Evolutionary conservation across 768 basidiomycete genomes (phyloP), one percentile per base, ranked within the genome.

Genomic region (Trametes gibbosa): DNA sequence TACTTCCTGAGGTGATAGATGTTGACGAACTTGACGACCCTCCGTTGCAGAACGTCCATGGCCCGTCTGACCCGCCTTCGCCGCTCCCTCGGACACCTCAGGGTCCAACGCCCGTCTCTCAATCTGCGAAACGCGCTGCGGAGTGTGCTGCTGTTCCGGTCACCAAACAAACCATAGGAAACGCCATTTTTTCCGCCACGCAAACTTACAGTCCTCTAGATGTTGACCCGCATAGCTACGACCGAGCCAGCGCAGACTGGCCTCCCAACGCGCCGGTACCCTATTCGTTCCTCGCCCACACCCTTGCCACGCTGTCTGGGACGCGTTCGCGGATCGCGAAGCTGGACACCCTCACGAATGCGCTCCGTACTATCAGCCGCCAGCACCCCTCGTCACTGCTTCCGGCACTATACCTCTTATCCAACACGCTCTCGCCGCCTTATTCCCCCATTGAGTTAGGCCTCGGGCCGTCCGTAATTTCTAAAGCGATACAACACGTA

Each of bases 331-430:
- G 91, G 25, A 88, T 85, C 50, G 68, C 76, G 34, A 92, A 92
- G 54, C 70, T 84, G 59, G 84, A 87, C 66, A 80, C 79, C 17
- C 72, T 92, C 56, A 87, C 86, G 37, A 96, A 95, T 65, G 79
- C 87, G 27, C 72, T 96, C 9, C 85, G 89, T 27, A 79, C 83
- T 21, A 79, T 96, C 52, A 78, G 85, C 60, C 69, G 75, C 39
- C 81, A 84, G 64, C 84, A 93, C 65, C 82, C 90, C 0, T 54
- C 77, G 21, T 88, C 90, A 40, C 80, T 96, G 43, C 74, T 89
- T 46, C 81, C 90, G n/a, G 79, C 89, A 35, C 74, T 93, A 7
- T 94, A 93, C 69, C 82, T 94, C 21, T 76, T 94, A 32, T 92
- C 92, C 13, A 95, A 93, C 70, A 82, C 89, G 21, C 78, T 94